These are phyloP conservation scores for Hypoxylon sp. DNA, from an alignment of 2,329 filamentous ascomycete species.

Conservation along the genomic window DNA sequence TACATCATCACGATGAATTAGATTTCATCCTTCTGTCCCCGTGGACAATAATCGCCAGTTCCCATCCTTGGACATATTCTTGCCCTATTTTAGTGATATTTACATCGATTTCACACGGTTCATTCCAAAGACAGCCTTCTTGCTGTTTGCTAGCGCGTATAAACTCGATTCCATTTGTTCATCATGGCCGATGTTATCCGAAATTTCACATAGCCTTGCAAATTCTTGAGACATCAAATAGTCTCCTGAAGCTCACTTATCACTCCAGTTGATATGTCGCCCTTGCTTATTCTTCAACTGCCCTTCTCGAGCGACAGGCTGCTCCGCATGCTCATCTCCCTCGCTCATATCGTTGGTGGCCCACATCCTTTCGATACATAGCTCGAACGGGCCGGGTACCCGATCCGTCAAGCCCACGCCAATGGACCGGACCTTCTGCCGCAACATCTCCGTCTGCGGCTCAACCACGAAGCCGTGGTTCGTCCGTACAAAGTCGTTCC, in stretches of 20 bases:
- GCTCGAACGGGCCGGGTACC: slow-evolving; percentile 87
- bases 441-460: slow-evolving; percentile 90
- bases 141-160: neutral
- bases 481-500: slow-evolving; percentile 94
- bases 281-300: slow-evolving; percentile 61
- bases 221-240: neutral
- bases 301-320: slow-evolving; percentile 51
- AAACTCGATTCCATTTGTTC: neutral
- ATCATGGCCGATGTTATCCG: neutral
- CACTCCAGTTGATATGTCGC: slow-evolving; percentile 60
- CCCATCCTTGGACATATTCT: neutral
- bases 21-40: neutral
- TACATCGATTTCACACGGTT: neutral
- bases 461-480: slow-evolving; percentile 94
- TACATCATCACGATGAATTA: slow-evolving; percentile 1
- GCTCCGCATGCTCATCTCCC: slow-evolving; percentile 51
- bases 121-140: neutral
- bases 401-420: slow-evolving; percentile 92
- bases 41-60: neutral
- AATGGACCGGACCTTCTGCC: slow-evolving; percentile 86
- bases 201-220: neutral
- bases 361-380: slow-evolving; percentile 90
- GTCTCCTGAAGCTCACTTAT: slow-evolving; percentile 42
- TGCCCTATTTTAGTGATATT: neutral
- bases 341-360: slow-evolving; percentile 79